phyloP scores from a whole-genome alignment of 768 basidiomycete genomes.

The Lactarius akahatsu region DNA sequence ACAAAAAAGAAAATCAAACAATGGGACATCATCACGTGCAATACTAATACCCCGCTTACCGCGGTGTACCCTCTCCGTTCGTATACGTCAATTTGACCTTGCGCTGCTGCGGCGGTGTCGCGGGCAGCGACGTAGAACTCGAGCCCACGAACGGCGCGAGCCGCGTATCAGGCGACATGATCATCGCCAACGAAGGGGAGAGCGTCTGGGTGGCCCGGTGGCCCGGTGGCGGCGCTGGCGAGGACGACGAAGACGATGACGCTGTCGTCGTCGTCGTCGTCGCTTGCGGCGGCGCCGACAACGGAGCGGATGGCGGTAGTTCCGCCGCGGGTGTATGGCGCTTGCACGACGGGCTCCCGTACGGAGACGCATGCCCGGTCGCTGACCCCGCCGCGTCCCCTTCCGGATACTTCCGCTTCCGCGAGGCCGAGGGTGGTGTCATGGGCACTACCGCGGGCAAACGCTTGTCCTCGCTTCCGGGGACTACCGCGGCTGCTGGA shows the following conservation, averaged over 20 bases:
- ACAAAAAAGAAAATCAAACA: neutral
- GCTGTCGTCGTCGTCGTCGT: slow-evolving; percentile 5
- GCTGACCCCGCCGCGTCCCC: slow-evolving; percentile 19
- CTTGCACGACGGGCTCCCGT: slow-evolving; percentile 25
- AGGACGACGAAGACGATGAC: slow-evolving; percentile 10
- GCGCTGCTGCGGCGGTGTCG: slow-evolving; percentile 29
- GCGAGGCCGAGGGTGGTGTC: slow-evolving; percentile 30
- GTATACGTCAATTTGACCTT: slow-evolving; percentile 28
- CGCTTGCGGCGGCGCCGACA: neutral
- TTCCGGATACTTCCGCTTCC: slow-evolving; percentile 40
- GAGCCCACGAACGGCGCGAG: slow-evolving; percentile 31
- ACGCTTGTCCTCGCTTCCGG: slow-evolving; percentile 10
- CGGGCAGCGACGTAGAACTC: slow-evolving; percentile 15
- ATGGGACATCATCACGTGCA: neutral
- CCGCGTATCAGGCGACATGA: slow-evolving; percentile 50
- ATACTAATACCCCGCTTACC: neutral
- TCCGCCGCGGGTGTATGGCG: slow-evolving; percentile 31
- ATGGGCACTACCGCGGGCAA: slow-evolving; percentile 15
- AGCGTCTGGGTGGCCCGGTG: slow-evolving; percentile 44
- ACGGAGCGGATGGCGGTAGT: slow-evolving; percentile 4
- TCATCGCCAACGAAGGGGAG: slow-evolving; percentile 63
- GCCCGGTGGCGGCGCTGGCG: slow-evolving; percentile 33
- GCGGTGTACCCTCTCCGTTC: slow-evolving; percentile 22
- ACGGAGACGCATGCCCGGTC: slow-evolving; percentile 14
- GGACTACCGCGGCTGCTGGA: neutral